phyloP scores from a whole-genome alignment of 768 basidiomycete genomes.

The Suillus tomentosus region DNA sequence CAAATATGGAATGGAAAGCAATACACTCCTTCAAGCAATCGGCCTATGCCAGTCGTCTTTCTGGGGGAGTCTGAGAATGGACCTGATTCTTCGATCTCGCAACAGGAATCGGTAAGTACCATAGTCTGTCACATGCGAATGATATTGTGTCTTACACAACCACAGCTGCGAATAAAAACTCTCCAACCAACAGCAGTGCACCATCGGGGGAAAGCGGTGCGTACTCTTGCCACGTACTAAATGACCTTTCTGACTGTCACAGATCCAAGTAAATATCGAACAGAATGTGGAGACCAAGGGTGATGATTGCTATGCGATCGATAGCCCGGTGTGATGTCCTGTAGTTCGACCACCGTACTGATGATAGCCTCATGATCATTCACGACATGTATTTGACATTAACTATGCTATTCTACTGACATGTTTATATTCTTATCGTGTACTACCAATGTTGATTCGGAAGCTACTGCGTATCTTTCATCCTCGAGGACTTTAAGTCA shows the following conservation, averaged over 20 bases:
- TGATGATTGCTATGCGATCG: not conserved
- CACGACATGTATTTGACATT: not conserved
- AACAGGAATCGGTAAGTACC: not conserved
- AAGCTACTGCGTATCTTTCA: not conserved
- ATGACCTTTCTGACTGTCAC: not conserved
- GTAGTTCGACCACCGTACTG: not conserved
- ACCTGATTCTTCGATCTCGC: not conserved
- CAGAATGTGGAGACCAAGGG: constrained; percentile 21
- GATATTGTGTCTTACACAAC: not conserved
- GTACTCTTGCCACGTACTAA: not conserved
- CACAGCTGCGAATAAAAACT: constrained; percentile 14
- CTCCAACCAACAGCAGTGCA: not conserved
- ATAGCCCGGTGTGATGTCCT: not conserved
- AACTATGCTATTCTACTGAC: not conserved
- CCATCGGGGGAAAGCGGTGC: constrained; percentile 13
- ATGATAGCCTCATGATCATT: not conserved
- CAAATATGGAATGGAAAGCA: constrained; percentile 13
- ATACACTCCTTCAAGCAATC: constrained; percentile 1
- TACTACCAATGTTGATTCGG: not conserved
- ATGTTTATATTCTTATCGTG: not conserved
- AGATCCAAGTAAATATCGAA: constrained; percentile 25
- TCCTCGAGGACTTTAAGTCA: not conserved
- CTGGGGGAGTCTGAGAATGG: not conserved
- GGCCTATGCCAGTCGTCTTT: constrained; percentile 11
- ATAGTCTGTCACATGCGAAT: not conserved